phyloP scores from a whole-genome alignment of 257 asterid genomes.

The Gentiana dahurica region DNA sequence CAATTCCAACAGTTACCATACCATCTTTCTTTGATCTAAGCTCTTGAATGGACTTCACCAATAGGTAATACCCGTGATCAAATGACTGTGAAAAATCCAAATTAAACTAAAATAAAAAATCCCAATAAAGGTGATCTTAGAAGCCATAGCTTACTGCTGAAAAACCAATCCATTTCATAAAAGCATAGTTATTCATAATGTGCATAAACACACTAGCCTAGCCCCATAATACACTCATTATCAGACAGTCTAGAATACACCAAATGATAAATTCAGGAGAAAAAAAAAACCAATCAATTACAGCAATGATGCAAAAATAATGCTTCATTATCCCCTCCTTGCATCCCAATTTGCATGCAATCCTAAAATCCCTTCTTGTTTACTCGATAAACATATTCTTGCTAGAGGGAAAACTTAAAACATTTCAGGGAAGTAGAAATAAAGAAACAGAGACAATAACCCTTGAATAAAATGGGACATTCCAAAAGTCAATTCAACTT shows the following conservation, averaged over 20 bases:
- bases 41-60: slow-evolving; percentile 95
- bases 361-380: too few relatives aligned
- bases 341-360: too few relatives aligned
- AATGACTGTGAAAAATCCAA: slow-evolving; percentile 56
- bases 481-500: background rate
- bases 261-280: background rate
- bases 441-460: background rate
- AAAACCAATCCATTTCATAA: background rate
- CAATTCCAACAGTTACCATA: slow-evolving; percentile 83
- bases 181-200: background rate
- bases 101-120: slow-evolving; percentile 1
- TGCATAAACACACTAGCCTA: background rate
- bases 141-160: background rate
- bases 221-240: background rate
- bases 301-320: too few relatives aligned
- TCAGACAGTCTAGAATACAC: background rate
- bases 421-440: background rate
- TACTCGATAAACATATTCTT: background rate
- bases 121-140: background rate
- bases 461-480: background rate
- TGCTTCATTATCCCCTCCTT: too few relatives aligned
- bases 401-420: background rate
- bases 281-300: too few relatives aligned
- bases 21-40: slow-evolving; percentile 89
- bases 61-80: slow-evolving; percentile 95